These are phyloP conservation scores for Ephemerocybe angulata DNA, from an alignment of 768 basidiomycete genomes.

Conservation along the genomic window DNA sequence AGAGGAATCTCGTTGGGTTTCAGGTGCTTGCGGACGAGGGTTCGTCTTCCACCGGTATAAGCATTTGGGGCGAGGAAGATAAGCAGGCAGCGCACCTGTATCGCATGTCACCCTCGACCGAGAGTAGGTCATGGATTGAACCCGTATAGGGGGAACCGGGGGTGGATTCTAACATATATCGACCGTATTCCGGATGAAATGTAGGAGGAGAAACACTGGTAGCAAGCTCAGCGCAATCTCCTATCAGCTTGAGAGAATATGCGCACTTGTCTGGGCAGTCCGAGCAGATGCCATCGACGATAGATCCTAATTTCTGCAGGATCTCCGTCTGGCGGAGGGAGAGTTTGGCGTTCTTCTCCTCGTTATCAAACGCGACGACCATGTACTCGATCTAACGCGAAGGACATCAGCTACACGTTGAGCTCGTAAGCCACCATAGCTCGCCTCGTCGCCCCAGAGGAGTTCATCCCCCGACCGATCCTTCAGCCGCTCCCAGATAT, in stretches of 20 bases:
- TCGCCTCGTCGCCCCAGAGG: conserved; percentile 97
- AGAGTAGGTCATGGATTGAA: conserved; percentile 76
- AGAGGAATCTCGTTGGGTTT: conserved; percentile 84
- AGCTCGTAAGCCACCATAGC: conserved; percentile 12
- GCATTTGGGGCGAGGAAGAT: neutral
- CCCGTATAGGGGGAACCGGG: conserved; percentile 95
- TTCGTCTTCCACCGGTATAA: conserved; percentile 53
- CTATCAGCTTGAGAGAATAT: neutral
- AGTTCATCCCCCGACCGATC: conserved; percentile 87
- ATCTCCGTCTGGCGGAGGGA: conserved; percentile 97
- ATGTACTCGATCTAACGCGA: conserved; percentile 85
- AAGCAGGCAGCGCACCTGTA: conserved; percentile 55
- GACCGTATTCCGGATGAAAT: conserved; percentile 97
- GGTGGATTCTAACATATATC: conserved; percentile 98
- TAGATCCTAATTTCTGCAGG: conserved; percentile 67
- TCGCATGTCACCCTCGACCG: conserved; percentile 93
- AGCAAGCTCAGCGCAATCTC: neutral
- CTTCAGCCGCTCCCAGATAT: conserved; percentile 91
- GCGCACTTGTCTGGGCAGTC: conserved; percentile 61
- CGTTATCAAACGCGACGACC: conserved; percentile 82
- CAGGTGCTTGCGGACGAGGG: conserved; percentile 78
- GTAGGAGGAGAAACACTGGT: conserved; percentile 72
- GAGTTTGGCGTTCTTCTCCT: conserved; percentile 74
- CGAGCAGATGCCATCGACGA: conserved; percentile 62
- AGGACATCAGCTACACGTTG: conserved; percentile 4